phyloP scores from a whole-genome alignment of 1,284 basidiomycete genomes.

The Wallemia ichthyophaga region DNA sequence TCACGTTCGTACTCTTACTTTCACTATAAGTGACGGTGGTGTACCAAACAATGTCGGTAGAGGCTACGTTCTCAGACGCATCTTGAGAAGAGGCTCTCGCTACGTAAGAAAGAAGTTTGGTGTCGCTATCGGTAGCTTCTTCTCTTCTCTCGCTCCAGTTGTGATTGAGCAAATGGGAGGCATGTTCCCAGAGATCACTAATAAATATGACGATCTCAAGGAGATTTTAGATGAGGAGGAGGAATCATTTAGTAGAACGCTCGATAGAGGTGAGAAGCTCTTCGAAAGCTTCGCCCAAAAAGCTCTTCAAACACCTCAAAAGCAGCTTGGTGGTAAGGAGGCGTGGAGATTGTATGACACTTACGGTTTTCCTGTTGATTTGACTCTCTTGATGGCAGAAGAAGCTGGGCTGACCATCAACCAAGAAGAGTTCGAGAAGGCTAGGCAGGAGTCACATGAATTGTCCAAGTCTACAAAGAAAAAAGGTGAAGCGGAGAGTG shows the following conservation, averaged over 20 bases:
- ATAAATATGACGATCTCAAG: constrained; percentile 55
- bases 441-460: constrained; percentile 63
- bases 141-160: constrained; percentile 67
- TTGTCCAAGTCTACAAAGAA: constrained; percentile 50
- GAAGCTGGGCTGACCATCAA: constrained; percentile 65
- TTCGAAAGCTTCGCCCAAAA: constrained; percentile 67
- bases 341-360: constrained; percentile 97
- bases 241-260: constrained; percentile 76
- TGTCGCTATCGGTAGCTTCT: constrained; percentile 80
- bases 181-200: constrained; percentile 78
- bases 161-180: constrained; percentile 65
- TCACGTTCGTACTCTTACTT: constrained; percentile 79
- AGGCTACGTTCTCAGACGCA: constrained; percentile 79
- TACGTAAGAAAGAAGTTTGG: constrained; percentile 88
- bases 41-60: constrained; percentile 85
- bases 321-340: constrained; percentile 56
- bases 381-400: constrained; percentile 92
- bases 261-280: constrained; percentile 84
- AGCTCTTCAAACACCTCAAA: constrained; percentile 32
- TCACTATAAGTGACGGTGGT: constrained; percentile 86
- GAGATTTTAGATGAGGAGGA: constrained; percentile 95
- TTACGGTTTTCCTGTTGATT: constrained; percentile 88
- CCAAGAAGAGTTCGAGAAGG: constrained; percentile 63
- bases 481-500: constrained; percentile 32
- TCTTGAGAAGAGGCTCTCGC: constrained; percentile 66